Conservation (phyloP, 768 basidiomycete genomes). For the Paxillus involutus region DNA sequence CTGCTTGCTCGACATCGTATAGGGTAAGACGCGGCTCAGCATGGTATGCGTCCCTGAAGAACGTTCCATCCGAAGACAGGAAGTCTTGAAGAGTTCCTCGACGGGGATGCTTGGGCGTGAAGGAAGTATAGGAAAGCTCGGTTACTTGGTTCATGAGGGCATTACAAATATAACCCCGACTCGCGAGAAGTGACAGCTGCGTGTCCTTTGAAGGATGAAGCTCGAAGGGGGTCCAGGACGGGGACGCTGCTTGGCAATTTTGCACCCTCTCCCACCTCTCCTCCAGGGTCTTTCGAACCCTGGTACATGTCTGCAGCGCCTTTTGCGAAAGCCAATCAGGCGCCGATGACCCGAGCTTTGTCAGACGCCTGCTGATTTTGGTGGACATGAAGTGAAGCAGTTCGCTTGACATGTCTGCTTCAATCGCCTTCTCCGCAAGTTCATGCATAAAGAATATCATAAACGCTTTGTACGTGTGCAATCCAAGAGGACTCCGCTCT, state of each 20-base stretch:
- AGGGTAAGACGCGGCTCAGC: slow-evolving; percentile 22
- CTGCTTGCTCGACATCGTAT: slow-evolving; percentile 37
- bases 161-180: slow-evolving; percentile 26
- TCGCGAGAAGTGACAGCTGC: slow-evolving; percentile 31
- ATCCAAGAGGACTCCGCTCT: slow-evolving; percentile 3
- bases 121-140: slow-evolving; percentile 3
- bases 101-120: background rate
- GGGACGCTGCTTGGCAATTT: slow-evolving; percentile 18
- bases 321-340: slow-evolving; percentile 36
- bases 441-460: slow-evolving; percentile 40
- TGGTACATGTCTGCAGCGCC: slow-evolving; percentile 34
- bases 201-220: slow-evolving; percentile 32
- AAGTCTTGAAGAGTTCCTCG: slow-evolving; percentile 19
- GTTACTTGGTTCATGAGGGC: slow-evolving; percentile 4
- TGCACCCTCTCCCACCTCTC: slow-evolving; percentile 35
- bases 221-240: slow-evolving; percentile 28
- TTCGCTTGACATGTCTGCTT: slow-evolving; percentile 19
- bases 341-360: slow-evolving; percentile 23
- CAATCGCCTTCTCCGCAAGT: slow-evolving; percentile 21
- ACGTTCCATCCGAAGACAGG: slow-evolving; percentile 7
- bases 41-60: slow-evolving; percentile 13
- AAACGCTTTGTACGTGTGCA: slow-evolving; percentile 45
- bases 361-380: slow-evolving; percentile 26
- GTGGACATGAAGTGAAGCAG: slow-evolving; percentile 28
- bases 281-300: slow-evolving; percentile 22